These are phyloP conservation scores for Daldinia caldariorum DNA, from an alignment of 495 filamentous ascomycete genomes.

Conservation along the genomic window DNA sequence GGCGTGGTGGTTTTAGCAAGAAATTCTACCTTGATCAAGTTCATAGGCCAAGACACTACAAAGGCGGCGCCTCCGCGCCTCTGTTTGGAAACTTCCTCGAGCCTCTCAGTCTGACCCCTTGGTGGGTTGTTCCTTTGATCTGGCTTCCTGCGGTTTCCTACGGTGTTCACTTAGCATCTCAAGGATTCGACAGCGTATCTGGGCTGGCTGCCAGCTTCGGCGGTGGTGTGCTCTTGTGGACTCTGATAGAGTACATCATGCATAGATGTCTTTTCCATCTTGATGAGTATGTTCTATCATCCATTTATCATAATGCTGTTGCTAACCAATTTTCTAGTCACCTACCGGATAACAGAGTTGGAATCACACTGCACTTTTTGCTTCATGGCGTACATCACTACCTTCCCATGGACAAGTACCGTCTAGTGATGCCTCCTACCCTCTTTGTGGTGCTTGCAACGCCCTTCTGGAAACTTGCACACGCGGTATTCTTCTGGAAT, in stretches of 20 bases:
- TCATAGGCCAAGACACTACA: conserved; percentile 94
- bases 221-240: conserved; percentile 81
- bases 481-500: conserved; percentile 82
- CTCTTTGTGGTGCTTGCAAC: conserved; percentile 84
- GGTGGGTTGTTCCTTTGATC: conserved; percentile 85
- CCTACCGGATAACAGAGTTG: conserved; percentile 92
- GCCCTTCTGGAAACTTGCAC: conserved; percentile 94
- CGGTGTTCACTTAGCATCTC: conserved; percentile 72
- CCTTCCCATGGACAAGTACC: conserved; percentile 95
- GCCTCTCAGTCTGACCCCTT: conserved; percentile 90
- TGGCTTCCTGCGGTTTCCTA: conserved; percentile 89
- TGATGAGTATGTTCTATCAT: conserved; percentile 71
- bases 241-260: conserved; percentile 86
- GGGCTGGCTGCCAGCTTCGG: conserved; percentile 66
- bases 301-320: conserved; percentile 5
- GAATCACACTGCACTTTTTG: conserved; percentile 88
- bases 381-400: conserved; percentile 99
- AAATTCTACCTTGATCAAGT: conserved; percentile 97
- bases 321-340: conserved; percentile 60
- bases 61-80: conserved; percentile 88
- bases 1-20: conserved; percentile 86
- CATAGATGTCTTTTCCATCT: conserved; percentile 96
- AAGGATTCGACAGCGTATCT: conserved; percentile 58
- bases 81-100: conserved; percentile 98
- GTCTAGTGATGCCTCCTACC: conserved; percentile 96